phyloP scores from a whole-genome alignment of 768 basidiomycete species.

The Lactarius pseudohatsudake region DNA sequence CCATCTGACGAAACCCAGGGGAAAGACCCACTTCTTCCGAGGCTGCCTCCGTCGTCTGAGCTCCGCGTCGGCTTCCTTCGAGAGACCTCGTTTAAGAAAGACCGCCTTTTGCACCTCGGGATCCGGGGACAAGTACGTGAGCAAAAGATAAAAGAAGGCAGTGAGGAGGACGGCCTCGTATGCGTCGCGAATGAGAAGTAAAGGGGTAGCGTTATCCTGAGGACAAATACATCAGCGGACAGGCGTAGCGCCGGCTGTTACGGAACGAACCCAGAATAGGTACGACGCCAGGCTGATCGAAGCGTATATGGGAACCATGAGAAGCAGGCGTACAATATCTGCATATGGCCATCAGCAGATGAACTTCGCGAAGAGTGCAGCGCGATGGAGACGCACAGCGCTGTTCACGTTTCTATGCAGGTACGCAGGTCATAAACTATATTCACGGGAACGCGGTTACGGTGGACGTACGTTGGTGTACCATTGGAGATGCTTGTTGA shows the following conservation, averaged over 20 bases:
- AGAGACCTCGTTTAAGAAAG: conserved; percentile 59
- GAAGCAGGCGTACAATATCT: conserved; percentile 73
- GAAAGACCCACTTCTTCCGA: conserved; percentile 65
- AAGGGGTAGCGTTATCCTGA: conserved; percentile 65
- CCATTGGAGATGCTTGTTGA: conserved; percentile 68
- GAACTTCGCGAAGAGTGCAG: conserved; percentile 1
- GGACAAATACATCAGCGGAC: conserved; percentile 8
- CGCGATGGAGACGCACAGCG: conserved; percentile 45
- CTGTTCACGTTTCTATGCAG: conserved; percentile 63
- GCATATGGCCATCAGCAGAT: conserved; percentile 3
- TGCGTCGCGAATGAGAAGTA: conserved; percentile 67
- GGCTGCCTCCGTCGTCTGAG: conserved; percentile 45
- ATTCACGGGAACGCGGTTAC: not conserved
- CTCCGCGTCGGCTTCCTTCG: conserved; percentile 51
- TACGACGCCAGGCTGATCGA: conserved; percentile 66
- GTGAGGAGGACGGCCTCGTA: conserved; percentile 78
- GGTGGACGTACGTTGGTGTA: conserved; percentile 61
- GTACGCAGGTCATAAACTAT: conserved; percentile 2
- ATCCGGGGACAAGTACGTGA: conserved; percentile 66
- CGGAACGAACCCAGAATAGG: conserved; percentile 57
- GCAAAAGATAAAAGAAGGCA: conserved; percentile 75
- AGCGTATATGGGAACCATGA: conserved; percentile 79
- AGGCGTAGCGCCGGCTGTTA: not conserved
- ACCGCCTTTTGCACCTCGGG: conserved; percentile 58
- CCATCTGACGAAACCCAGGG: conserved; percentile 59